Conservation (phyloP, 2,329 filamentous ascomycete species). For the Emydomyces testavorans region DNA sequence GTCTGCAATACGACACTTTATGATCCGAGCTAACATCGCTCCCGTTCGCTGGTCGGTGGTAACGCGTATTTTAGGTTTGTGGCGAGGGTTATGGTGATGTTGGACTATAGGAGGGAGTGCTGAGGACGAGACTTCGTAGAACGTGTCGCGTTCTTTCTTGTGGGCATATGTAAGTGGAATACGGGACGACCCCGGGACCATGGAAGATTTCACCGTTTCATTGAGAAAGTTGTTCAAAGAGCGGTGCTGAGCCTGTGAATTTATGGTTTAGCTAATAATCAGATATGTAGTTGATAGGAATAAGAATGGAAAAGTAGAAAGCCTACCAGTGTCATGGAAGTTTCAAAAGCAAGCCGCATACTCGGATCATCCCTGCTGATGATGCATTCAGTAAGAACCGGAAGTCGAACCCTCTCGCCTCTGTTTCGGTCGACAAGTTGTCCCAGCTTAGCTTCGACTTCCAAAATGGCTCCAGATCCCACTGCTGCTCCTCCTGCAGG, state of each 20-base stretch:
- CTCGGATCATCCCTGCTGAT: slow-evolving; percentile 45
- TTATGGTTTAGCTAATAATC: slow-evolving; percentile 17
- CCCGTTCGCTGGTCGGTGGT: slow-evolving; percentile 64
- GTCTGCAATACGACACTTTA: slow-evolving; percentile 81
- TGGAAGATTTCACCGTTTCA: slow-evolving; percentile 45
- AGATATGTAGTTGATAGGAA: background rate
- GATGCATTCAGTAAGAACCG: slow-evolving; percentile 59
- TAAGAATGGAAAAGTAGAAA: slow-evolving; percentile 1
- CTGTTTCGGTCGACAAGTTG: slow-evolving; percentile 64
- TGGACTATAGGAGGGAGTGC: slow-evolving; percentile 55
- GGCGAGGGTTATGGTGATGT: slow-evolving; percentile 47
- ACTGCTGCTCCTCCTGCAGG: slow-evolving; percentile 46
- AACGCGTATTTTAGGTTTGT: slow-evolving; percentile 57
- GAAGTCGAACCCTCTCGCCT: slow-evolving; percentile 55
- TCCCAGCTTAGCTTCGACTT: slow-evolving; percentile 91
- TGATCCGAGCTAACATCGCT: slow-evolving; percentile 65
- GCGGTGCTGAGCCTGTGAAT: slow-evolving; percentile 60
- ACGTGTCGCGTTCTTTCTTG: slow-evolving; percentile 69
- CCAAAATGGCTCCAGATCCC: slow-evolving; percentile 60
- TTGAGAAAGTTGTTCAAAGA: slow-evolving; percentile 79
- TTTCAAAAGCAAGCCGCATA: slow-evolving; percentile 58
- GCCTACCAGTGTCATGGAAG: slow-evolving; percentile 78
- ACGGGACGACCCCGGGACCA: slow-evolving; percentile 29
- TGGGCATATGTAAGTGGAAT: slow-evolving; percentile 61
- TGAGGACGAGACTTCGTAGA: slow-evolving; percentile 59